phyloP scores from a whole-genome alignment of 2,329 filamentous ascomycete genomes.

The Sclerotinia spermophila region DNA sequence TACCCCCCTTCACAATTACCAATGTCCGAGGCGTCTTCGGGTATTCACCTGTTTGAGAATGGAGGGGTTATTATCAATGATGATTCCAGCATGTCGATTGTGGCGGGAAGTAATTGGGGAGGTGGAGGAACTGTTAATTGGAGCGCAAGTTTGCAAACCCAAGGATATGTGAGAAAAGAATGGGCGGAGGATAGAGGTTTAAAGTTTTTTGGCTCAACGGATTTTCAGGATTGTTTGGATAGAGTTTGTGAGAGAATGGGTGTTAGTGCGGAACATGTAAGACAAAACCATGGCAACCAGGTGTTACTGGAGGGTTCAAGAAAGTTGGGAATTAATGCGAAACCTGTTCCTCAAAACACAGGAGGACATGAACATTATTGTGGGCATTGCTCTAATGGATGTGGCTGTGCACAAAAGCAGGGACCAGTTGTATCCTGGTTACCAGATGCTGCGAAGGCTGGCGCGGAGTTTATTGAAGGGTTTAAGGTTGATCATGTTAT shows the following conservation, averaged over 20 bases:
- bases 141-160: slow-evolving; percentile 63
- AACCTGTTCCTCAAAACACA: slow-evolving; percentile 74
- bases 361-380: slow-evolving; percentile 71
- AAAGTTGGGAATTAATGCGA: slow-evolving; percentile 68
- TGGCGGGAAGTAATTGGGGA: slow-evolving; percentile 73
- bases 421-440: slow-evolving; percentile 75
- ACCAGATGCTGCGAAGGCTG: slow-evolving; percentile 72
- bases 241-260: slow-evolving; percentile 77
- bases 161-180: slow-evolving; percentile 72
- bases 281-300: slow-evolving; percentile 70
- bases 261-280: slow-evolving; percentile 59
- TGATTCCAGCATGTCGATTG: slow-evolving; percentile 55
- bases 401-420: slow-evolving; percentile 68
- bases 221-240: slow-evolving; percentile 77
- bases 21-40: slow-evolving; percentile 62
- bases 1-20: slow-evolving; percentile 70
- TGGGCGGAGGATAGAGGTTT: slow-evolving; percentile 68
- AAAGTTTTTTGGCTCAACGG: slow-evolving; percentile 66
- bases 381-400: slow-evolving; percentile 59
- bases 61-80: slow-evolving; percentile 55
- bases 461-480: slow-evolving; percentile 80
- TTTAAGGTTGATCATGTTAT: slow-evolving; percentile 67
- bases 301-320: slow-evolving; percentile 71
- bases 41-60: slow-evolving; percentile 65
- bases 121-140: slow-evolving; percentile 89